Percentiles rank a stretch among this genome's conserved stretches.
Conservation (phyloP, 2,329 filamentous ascomycete species). For the Dactylellina parvicollis region DNA sequence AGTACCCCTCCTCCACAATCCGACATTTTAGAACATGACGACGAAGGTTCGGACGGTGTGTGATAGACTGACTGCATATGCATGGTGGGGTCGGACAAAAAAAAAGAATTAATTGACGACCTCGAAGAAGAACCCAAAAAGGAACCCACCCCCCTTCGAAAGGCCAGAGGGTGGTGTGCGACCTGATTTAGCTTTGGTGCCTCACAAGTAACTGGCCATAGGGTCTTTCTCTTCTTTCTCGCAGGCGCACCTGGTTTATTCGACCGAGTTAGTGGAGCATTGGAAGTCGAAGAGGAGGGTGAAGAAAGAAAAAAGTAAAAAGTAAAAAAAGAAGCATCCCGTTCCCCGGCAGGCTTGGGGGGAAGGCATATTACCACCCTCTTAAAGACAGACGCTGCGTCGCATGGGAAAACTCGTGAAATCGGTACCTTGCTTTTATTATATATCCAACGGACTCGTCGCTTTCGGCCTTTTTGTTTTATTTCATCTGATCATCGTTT, state of each 20-base stretch:
- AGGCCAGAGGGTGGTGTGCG: constrained; percentile 49
- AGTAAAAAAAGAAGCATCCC: constrained; percentile 12
- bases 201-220: constrained; percentile 53
- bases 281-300: constrained; percentile 7
- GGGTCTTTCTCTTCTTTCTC: constrained; percentile 26
- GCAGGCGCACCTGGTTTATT: constrained; percentile 53
- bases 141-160: constrained; percentile 36
- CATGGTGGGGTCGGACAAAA: constrained; percentile 54
- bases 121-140: constrained; percentile 51
- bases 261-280: constrained; percentile 30
- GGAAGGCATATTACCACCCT: constrained; percentile 30
- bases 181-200: constrained; percentile 51
- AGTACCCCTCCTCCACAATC: constrained; percentile 43
- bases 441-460: constrained; percentile 53
- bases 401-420: constrained; percentile 50
- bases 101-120: constrained; percentile 51
- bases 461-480: constrained; percentile 46
- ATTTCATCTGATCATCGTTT: constrained; percentile 47
- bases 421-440: constrained; percentile 53
- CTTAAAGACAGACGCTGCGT: constrained; percentile 46
- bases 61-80: constrained; percentile 54
- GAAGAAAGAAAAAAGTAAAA: constrained; percentile 31
- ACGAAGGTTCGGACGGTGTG: constrained; percentile 51
- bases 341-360: constrained; percentile 32
- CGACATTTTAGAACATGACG: constrained; percentile 47